Percentiles rank a stretch among this genome's conserved stretches.
Evolutionary conservation across 1,284 basidiomycete species (phyloP).

Genomic region (Trichosporon asahii): DNA sequence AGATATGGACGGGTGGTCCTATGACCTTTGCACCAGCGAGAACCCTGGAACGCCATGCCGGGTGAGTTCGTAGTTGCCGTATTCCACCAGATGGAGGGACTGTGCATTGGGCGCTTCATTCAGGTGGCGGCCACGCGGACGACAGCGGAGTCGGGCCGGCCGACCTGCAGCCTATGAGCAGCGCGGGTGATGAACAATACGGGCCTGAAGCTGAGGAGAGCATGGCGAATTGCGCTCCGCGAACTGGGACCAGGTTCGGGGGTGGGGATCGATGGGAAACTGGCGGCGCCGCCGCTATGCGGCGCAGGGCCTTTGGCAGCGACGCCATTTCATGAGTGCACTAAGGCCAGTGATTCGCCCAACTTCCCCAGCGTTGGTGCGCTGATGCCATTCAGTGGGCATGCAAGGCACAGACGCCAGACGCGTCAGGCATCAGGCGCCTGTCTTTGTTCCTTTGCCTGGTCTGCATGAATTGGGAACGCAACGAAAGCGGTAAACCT

Average conservation of each 20-base stretch:
- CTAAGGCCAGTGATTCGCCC: neutral
- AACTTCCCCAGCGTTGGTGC: too few species aligned
- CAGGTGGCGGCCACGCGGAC: neutral
- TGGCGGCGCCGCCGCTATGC: neutral
- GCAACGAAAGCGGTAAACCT: neutral
- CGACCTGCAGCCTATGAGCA: neutral
- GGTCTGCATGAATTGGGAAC: neutral
- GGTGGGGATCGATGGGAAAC: neutral
- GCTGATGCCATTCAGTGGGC: too few species aligned
- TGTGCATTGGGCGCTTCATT: neutral
- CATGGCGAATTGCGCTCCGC: neutral
- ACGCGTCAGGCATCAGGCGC: neutral
- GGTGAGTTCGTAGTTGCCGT: constrained; percentile 5
- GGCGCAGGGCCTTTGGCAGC: neutral
- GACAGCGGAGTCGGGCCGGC: neutral
- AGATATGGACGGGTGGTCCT: neutral
- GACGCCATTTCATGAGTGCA: neutral
- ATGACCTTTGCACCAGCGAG: neutral
- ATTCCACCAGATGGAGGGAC: neutral
- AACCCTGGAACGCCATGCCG: constrained; percentile 6
- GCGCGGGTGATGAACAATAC: neutral
- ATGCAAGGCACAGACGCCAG: too few species aligned
- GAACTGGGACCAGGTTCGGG: neutral
- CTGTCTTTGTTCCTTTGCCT: neutral
- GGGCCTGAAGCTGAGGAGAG: neutral